Evolutionary conservation across 805 yeast genomes (phyloP).

Genomic region (Ogataea pilisensis): DNA sequence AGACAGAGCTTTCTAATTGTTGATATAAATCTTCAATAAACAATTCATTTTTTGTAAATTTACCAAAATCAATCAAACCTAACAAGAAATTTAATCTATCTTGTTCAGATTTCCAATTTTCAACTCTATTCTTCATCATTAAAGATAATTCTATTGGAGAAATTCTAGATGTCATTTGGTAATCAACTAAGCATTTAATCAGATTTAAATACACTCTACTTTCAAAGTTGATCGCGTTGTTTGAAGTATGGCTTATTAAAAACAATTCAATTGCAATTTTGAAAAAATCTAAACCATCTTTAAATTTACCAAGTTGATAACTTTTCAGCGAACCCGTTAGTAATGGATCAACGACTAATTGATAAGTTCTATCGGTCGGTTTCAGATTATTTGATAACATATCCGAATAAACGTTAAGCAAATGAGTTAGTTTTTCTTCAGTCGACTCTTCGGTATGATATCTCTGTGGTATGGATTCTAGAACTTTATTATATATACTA

Average conservation of each 20-base stretch:
- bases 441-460: conserved; percentile 45
- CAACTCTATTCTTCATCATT: conserved; percentile 11
- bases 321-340: conserved; percentile 46
- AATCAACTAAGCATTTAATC: conserved; percentile 24
- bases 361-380: conserved; percentile 55
- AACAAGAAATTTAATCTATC: conserved; percentile 30
- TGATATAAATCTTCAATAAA: conserved; percentile 37
- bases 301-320: conserved; percentile 31
- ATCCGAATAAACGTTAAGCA: conserved; percentile 67
- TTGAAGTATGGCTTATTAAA: conserved; percentile 24
- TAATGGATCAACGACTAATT: conserved; percentile 46
- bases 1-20: conserved; percentile 22
- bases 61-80: conserved; percentile 37
- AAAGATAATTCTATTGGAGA: conserved; percentile 14
- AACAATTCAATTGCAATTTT: conserved; percentile 48
- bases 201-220: conserved; percentile 20
- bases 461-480: conserved; percentile 51
- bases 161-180: conserved; percentile 18
- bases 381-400: conserved; percentile 48
- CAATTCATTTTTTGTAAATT: conserved; percentile 32
- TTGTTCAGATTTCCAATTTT: conserved; percentile 1
- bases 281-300: conserved; percentile 43
- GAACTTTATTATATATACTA: conserved; percentile 48
- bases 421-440: conserved; percentile 57
- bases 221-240: conserved; percentile 12